A percentile compares a stretch with the other conserved stretches of the same genome.
These are phyloP conservation scores for Dendrobium nobile DNA, from an alignment of 106 monocot genomes.

Conservation along the genomic window DNA sequence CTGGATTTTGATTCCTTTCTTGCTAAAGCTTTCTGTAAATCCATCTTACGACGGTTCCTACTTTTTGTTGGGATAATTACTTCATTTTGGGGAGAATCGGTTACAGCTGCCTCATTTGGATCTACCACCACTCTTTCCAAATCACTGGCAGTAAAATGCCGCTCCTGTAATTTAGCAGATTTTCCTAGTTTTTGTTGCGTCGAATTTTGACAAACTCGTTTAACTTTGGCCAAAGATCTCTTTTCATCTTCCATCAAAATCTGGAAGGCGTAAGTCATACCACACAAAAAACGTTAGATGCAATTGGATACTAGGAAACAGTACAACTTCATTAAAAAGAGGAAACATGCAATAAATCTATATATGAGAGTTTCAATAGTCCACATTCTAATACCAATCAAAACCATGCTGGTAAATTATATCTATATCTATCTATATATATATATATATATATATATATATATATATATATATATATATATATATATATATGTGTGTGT, in stretches of 20 bases:
- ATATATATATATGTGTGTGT: too few relatives aligned
- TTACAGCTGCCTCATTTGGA: constrained; percentile 24
- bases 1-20: constrained; percentile 37
- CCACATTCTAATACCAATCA: background rate
- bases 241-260: constrained; percentile 51
- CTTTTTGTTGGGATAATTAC: constrained; percentile 26
- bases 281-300: background rate
- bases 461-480: too few relatives aligned
- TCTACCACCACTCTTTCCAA: constrained; percentile 22
- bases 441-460: too few relatives aligned
- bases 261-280: background rate
- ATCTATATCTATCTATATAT: too few relatives aligned
- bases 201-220: constrained; percentile 39
- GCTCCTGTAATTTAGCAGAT: constrained; percentile 33
- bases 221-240: constrained; percentile 37
- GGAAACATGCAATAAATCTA: background rate
- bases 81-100: constrained; percentile 20
- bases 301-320: background rate
- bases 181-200: constrained; percentile 41
- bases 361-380: background rate
- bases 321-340: background rate
- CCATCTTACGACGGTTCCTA: constrained; percentile 51
- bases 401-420: too few relatives aligned
- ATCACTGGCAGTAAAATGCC: constrained; percentile 37
- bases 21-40: constrained; percentile 41